These are phyloP conservation scores for Magnusiomyces suaveolens DNA, from an alignment of 1,139 yeast species.

Conservation along the genomic window DNA sequence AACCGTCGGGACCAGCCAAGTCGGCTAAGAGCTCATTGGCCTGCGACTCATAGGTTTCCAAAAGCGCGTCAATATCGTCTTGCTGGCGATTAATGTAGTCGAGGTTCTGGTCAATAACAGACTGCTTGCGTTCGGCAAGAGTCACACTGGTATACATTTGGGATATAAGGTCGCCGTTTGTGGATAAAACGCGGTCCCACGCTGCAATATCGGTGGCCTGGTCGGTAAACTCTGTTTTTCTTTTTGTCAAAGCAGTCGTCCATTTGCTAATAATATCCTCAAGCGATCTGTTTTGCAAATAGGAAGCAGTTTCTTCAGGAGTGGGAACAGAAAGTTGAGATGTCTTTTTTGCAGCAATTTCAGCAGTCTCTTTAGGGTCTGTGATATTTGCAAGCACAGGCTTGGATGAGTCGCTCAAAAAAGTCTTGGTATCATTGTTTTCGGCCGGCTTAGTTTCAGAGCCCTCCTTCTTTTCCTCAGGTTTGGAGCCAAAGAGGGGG, in stretches of 20 bases:
- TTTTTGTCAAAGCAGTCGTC: conserved; percentile 74
- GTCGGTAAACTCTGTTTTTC: conserved; percentile 64
- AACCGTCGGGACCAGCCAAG: conserved; percentile 30
- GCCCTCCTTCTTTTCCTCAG: background rate
- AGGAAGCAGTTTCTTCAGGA: conserved; percentile 44
- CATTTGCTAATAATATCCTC: conserved; percentile 90
- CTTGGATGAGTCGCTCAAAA: conserved; percentile 2
- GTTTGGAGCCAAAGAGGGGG: conserved; percentile 7
- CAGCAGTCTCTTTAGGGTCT: conserved; percentile 35
- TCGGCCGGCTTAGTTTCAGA: background rate
- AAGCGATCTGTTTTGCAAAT: conserved; percentile 80
- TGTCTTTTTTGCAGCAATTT: conserved; percentile 28
- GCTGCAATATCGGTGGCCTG: conserved; percentile 66
- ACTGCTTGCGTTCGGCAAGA: conserved; percentile 77
- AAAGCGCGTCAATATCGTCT: conserved; percentile 72
- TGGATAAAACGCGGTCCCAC: conserved; percentile 80
- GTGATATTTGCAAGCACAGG: conserved; percentile 17
- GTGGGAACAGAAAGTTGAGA: conserved; percentile 26
- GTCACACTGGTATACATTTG: conserved; percentile 69
- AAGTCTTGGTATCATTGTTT: background rate
- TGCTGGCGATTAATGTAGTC: conserved; percentile 86
- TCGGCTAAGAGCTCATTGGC: conserved; percentile 44
- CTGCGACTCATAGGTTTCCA: conserved; percentile 79
- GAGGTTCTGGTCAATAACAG: conserved; percentile 77
- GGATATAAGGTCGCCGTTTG: conserved; percentile 77